Conservation (phyloP, 768 basidiomycete species). For the Psilocybe sp. region DNA sequence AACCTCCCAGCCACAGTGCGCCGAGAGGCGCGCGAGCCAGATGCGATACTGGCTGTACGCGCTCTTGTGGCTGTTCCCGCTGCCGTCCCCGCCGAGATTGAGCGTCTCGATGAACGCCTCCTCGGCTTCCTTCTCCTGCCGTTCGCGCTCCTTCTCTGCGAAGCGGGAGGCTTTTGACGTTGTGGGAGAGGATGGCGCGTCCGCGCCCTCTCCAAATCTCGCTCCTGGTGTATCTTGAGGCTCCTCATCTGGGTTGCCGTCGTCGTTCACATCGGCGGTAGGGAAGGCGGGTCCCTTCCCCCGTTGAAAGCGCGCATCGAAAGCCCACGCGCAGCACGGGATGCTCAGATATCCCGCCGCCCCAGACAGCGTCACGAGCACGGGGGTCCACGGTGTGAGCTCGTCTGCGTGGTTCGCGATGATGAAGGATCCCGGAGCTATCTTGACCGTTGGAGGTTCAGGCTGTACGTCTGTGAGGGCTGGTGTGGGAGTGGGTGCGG, state of each 20-base stretch:
- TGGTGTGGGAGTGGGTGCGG: neutral
- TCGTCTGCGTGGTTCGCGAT: conserved; percentile 98
- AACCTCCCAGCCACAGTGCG: conserved; percentile 79
- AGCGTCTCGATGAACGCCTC: conserved; percentile 24
- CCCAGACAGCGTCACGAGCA: conserved; percentile 61
- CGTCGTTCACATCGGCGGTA: conserved; percentile 21
- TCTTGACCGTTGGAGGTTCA: neutral
- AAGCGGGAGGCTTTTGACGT: too few species aligned
- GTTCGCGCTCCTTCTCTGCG: too few species aligned
- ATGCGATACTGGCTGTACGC: conserved; percentile 83
- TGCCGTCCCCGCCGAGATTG: conserved; percentile 62
- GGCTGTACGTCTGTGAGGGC: conserved; percentile 24
- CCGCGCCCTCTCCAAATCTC: too few species aligned
- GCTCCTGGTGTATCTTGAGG: too few species aligned
- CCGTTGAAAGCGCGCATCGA: conserved; percentile 67
- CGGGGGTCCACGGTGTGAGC: conserved; percentile 90
- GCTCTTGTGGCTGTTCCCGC: conserved; percentile 39
- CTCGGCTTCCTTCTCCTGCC: too few species aligned
- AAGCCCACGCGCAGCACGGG: conserved; percentile 87
- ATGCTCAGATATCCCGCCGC: conserved; percentile 77
- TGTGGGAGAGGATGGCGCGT: too few species aligned
- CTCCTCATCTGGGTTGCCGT: neutral
- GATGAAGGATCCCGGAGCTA: conserved; percentile 56
- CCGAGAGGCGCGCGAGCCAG: conserved; percentile 75
- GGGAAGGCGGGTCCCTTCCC: conserved; percentile 34